These are phyloP conservation scores for Aureobasidium sp. DNA, from an alignment of 2,329 filamentous ascomycete species.

Conservation along the genomic window DNA sequence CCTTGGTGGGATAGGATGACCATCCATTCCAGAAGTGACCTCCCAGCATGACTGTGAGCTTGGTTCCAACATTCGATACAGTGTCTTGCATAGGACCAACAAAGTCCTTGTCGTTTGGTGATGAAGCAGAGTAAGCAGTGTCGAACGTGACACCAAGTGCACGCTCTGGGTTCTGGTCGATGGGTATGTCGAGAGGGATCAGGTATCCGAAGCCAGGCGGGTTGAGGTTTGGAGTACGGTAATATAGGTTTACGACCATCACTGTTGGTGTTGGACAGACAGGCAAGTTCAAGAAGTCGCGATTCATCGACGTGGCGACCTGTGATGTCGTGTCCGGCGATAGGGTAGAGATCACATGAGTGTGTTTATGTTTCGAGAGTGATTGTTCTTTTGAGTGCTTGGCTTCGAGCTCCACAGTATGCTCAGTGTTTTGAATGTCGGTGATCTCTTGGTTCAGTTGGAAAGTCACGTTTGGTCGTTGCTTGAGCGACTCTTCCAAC, in stretches of 20 bases:
- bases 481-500: slow-evolving; percentile 32
- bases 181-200: slow-evolving; percentile 66
- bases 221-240: slow-evolving; percentile 56
- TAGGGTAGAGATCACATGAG: slow-evolving; percentile 60
- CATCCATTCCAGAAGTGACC: slow-evolving; percentile 82
- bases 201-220: slow-evolving; percentile 83
- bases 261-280: slow-evolving; percentile 52
- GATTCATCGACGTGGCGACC: slow-evolving; percentile 29
- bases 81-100: slow-evolving; percentile 26
- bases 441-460: slow-evolving; percentile 37
- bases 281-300: neutral
- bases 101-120: slow-evolving; percentile 24
- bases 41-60: slow-evolving; percentile 89
- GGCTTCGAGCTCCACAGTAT: slow-evolving; percentile 6
- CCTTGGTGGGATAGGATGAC: slow-evolving; percentile 54
- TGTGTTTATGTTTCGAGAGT: slow-evolving; percentile 29
- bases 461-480: slow-evolving; percentile 35
- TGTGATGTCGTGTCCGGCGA: slow-evolving; percentile 33
- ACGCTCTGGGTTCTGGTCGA: slow-evolving; percentile 69
- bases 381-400: slow-evolving; percentile 21
- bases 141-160: slow-evolving; percentile 92
- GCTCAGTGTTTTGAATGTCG: slow-evolving; percentile 18
- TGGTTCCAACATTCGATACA: slow-evolving; percentile 57
- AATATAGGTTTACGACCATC: slow-evolving; percentile 90
- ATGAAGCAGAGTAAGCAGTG: slow-evolving; percentile 46